Conservation (phyloP, 345 rosid species). For the Salix suchowensis region DNA sequence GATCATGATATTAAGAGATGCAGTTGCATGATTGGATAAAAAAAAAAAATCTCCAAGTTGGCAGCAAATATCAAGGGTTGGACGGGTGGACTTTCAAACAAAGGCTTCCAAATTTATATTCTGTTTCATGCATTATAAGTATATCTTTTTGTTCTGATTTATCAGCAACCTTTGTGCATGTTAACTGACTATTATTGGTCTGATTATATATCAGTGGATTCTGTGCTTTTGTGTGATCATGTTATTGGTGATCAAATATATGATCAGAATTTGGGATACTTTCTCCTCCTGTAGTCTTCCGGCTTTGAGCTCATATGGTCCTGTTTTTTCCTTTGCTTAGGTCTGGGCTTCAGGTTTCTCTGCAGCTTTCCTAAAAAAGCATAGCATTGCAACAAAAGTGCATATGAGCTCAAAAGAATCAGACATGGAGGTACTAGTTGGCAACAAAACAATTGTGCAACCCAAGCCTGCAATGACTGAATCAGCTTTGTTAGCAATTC, state of each 20-base stretch:
- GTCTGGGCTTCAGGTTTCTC: constrained; percentile 98
- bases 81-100: too few species aligned
- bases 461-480: constrained; percentile 74
- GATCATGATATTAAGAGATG: too few species aligned
- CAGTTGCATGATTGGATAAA: too few species aligned
- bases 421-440: constrained; percentile 18
- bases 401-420: constrained; percentile 26
- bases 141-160: background rate
- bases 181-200: background rate
- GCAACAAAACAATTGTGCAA: constrained; percentile 29
- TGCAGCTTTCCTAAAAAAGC: constrained; percentile 89
- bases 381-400: constrained; percentile 78
- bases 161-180: background rate
- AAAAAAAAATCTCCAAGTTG: too few species aligned
- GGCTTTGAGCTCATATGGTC: background rate
- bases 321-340: constrained; percentile 38
- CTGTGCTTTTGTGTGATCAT: background rate
- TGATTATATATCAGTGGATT: background rate
- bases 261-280: background rate
- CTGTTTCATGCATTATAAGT: background rate
- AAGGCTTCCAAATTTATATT: background rate
- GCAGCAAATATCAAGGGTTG: too few species aligned
- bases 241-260: background rate
- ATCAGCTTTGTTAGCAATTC: constrained; percentile 69
- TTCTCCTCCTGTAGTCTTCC: background rate